A percentile compares a stretch with the other conserved stretches of the same genome.
These are phyloP conservation scores for Bryum argenteum DNA, from an alignment of 225 moss, liverwort and hornwort genomes.

Conservation along the genomic window DNA sequence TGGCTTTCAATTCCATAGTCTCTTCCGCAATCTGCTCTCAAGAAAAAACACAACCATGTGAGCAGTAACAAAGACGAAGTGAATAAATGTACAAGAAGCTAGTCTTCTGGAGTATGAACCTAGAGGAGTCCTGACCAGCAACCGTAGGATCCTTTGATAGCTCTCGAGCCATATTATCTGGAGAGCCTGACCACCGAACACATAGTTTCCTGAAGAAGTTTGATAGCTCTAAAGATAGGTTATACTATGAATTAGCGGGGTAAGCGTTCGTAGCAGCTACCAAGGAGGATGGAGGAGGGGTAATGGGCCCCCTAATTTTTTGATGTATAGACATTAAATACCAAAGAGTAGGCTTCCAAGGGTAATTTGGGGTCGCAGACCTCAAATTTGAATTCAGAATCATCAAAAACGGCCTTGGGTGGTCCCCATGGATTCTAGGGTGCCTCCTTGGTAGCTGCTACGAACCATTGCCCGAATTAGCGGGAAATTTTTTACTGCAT, in stretches of 20 bases:
- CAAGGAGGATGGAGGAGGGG: too few relatives aligned
- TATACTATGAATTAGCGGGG: not conserved
- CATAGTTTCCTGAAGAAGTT: constrained; percentile 1
- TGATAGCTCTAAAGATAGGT: not conserved
- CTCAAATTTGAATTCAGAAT: too few relatives aligned
- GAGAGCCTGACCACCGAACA: constrained; percentile 9
- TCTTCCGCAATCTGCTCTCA: constrained; percentile 63
- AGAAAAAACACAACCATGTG: constrained; percentile 28
- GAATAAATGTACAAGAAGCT: constrained; percentile 1
- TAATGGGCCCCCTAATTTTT: too few relatives aligned
- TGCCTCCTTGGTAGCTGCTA: too few relatives aligned
- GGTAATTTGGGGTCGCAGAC: too few relatives aligned
- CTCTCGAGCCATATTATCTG: not conserved
- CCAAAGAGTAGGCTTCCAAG: too few relatives aligned
- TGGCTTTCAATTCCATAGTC: constrained; percentile 66
- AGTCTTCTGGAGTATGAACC: constrained; percentile 6
- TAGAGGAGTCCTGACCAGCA: constrained; percentile 7
- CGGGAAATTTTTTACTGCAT: not conserved
- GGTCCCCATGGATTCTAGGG: too few relatives aligned
- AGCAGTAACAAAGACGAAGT: constrained; percentile 15
- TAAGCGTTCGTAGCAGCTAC: too few relatives aligned
- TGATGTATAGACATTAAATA: too few relatives aligned
- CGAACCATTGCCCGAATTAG: too few relatives aligned
- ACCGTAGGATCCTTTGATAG: constrained; percentile 6
- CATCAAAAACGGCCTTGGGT: too few relatives aligned